Evolutionary conservation across 495 filamentous ascomycete species (phyloP), one percentile per base, ranked within the genome.

Genomic region (Aspergillus leporis): DNA sequence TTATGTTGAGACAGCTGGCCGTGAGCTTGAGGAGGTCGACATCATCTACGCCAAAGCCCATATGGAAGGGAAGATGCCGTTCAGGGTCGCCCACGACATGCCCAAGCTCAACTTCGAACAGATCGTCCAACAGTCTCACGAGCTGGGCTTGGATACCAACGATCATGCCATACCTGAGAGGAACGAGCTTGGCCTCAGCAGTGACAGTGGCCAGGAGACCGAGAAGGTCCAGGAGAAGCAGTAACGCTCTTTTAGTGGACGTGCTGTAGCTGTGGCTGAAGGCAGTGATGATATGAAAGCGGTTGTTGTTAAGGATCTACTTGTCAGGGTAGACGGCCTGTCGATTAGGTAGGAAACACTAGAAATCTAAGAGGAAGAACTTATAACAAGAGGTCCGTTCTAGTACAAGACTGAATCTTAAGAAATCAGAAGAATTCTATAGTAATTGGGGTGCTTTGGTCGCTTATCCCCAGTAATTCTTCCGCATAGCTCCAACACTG

Each of bases 21-120:
- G 87, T 60, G 85, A 84, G 25, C 81, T 92, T 10, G 89, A 92
- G 64, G 88, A 91, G 67, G 85, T 91, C 51, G 90, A 92, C 21
- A 60, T 73, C 21, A 73, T 73, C 65, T 73, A 71, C 62, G 70
- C 72, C 61, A 73, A 72, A 61, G 72, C 70, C 43, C 68, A 73
- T 59, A 19, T 73, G 6, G 72, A 74, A 63, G 61, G 61, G 56
- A 73, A 73, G 59, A 67, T 66, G 68, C 62, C 70, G 19, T 71
- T 62, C 64, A 53, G 59, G 55, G 61, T 73, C 23, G 69, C 72
- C 30, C 25, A 65, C 8, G 47, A 68, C 32, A 21, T 74, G 53
- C 72, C 72, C 56, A 74, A 74, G 72, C 72, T 74, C 59, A 58
- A 60, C 25, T 34, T 68, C 16, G 64, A 58, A 10, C 56, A 74